A percentile compares a stretch with the other conserved stretches of the same genome.
phyloP scores from a whole-genome alignment of 2,329 filamentous ascomycete genomes.

The Diaporthe nobilis region DNA sequence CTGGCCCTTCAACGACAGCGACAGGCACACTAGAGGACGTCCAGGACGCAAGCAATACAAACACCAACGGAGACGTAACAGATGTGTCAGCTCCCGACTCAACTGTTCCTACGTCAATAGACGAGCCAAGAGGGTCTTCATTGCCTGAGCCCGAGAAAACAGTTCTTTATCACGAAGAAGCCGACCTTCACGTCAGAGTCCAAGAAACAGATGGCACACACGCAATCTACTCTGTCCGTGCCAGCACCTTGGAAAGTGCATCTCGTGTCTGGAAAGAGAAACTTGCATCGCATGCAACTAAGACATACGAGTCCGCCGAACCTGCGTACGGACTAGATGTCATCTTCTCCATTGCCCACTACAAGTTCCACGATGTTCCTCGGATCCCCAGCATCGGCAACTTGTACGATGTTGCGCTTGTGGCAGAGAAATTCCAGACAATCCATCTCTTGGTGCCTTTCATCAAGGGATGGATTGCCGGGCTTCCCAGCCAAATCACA shows the following conservation, averaged over 20 bases:
- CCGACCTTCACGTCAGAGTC: constrained; percentile 43
- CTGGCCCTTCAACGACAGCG: constrained; percentile 29
- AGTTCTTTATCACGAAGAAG: constrained; percentile 43
- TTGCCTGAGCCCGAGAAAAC: constrained; percentile 10
- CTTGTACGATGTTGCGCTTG: constrained; percentile 43
- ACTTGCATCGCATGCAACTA: constrained; percentile 17
- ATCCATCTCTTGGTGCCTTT: constrained; percentile 44
- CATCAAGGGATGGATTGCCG: constrained; percentile 43
- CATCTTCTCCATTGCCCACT: constrained; percentile 46
- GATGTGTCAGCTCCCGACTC: background rate
- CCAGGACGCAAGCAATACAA: background rate
- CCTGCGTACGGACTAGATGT: constrained; percentile 43
- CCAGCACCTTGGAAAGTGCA: constrained; percentile 41
- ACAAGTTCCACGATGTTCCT: constrained; percentile 45
- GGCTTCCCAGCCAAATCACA: constrained; percentile 39
- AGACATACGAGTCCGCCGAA: constrained; percentile 30
- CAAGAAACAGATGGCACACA: constrained; percentile 23
- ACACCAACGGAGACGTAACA: constrained; percentile 1
- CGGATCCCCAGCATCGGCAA: constrained; percentile 37
- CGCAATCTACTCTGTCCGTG: constrained; percentile 42
- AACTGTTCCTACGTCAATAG: constrained; percentile 20
- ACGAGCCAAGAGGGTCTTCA: constrained; percentile 12
- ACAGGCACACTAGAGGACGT: background rate
- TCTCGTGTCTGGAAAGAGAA: constrained; percentile 41
- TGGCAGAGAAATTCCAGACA: constrained; percentile 45